Evolutionary conservation across 1,284 basidiomycete species (phyloP).

Genomic region (Pseudozyma hubeiensis): DNA sequence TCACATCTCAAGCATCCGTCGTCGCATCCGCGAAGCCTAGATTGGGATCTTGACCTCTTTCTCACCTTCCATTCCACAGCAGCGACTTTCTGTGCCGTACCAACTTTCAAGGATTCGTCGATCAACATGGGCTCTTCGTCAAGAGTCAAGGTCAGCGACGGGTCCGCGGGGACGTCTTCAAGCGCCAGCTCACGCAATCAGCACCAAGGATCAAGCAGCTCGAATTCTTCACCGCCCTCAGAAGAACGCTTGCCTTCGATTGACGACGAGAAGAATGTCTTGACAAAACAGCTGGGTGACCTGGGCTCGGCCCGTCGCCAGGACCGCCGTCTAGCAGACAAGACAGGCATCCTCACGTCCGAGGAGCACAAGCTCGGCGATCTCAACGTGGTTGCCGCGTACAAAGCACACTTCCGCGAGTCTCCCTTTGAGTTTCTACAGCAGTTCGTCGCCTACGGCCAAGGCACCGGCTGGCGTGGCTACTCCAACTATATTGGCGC

Average conservation of each 20-base stretch:
- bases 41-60: no score
- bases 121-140: conserved; percentile 8
- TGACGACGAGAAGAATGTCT: conserved; percentile 10
- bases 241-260: conserved; percentile 17
- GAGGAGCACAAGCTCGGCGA: conserved; percentile 52
- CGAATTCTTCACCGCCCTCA: conserved; percentile 25
- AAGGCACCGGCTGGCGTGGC: conserved; percentile 63
- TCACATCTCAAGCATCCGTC: no score
- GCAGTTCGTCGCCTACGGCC: conserved; percentile 60
- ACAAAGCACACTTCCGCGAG: conserved; percentile 64
- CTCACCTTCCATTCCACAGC: no score
- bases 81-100: no score
- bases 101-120: no score
- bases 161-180: neutral
- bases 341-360: conserved; percentile 35
- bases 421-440: conserved; percentile 59
- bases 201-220: conserved; percentile 2
- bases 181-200: neutral
- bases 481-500: conserved; percentile 64
- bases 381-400: conserved; percentile 62
- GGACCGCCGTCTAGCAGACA: conserved; percentile 27
- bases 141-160: neutral
- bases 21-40: no score
- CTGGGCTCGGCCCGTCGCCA: conserved; percentile 30
- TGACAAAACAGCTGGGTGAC: conserved; percentile 37